phyloP scores from a whole-genome alignment of 2,329 filamentous ascomycete species.

The Pseudogymnoascus sp. region DNA sequence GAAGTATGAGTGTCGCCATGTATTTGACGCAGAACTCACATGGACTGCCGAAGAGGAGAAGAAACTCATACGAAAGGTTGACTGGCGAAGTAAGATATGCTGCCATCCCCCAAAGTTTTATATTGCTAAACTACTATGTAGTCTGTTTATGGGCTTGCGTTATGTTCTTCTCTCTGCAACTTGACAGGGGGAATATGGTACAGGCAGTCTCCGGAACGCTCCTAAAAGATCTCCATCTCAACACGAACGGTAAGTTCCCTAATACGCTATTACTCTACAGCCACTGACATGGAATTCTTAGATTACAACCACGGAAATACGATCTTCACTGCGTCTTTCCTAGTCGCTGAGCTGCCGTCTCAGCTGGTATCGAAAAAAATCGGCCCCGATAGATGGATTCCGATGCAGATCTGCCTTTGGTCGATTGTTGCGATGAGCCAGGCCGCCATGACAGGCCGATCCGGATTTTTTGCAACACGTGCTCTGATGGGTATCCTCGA shows the following conservation, averaged over 20 bases:
- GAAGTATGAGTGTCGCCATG: slow-evolving; percentile 22
- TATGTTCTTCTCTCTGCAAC: slow-evolving; percentile 32
- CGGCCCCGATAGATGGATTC: slow-evolving; percentile 43
- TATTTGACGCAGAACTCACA: slow-evolving; percentile 19
- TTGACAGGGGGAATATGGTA: slow-evolving; percentile 32
- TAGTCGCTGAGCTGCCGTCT: slow-evolving; percentile 40
- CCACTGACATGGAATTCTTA: background rate
- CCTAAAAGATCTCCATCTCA: slow-evolving; percentile 39
- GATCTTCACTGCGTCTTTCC: slow-evolving; percentile 32
- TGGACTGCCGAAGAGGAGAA: slow-evolving; percentile 16
- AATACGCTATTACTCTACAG: background rate
- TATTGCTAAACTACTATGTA: slow-evolving; percentile 1
- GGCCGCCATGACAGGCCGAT: slow-evolving; percentile 21
- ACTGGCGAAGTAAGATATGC: slow-evolving; percentile 22
- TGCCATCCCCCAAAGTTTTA: background rate
- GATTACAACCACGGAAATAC: slow-evolving; percentile 29
- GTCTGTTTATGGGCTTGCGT: slow-evolving; percentile 22
- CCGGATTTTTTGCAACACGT: slow-evolving; percentile 35
- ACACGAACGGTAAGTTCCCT: slow-evolving; percentile 31
- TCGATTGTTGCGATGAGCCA: slow-evolving; percentile 32
- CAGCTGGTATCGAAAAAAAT: slow-evolving; percentile 40
- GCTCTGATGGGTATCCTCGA: slow-evolving; percentile 44
- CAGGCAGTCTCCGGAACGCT: slow-evolving; percentile 31
- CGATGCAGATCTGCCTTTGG: slow-evolving; percentile 32
- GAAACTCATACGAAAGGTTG: slow-evolving; percentile 18